Percentiles rank a stretch among this genome's conserved stretches.
Evolutionary conservation across 2,329 filamentous ascomycete species (phyloP).

Genomic region (Alternaria sp.): DNA sequence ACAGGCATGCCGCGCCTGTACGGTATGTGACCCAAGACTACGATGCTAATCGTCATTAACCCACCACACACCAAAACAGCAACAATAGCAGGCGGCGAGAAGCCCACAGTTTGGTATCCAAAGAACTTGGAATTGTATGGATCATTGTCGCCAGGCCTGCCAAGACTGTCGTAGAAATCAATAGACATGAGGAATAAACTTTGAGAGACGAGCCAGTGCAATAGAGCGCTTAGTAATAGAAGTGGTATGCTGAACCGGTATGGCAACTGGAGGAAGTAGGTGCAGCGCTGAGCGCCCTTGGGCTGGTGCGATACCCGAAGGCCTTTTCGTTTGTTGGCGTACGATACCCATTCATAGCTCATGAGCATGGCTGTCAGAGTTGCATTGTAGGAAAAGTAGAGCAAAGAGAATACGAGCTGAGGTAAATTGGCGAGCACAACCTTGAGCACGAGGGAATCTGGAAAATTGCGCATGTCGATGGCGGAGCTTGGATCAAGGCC

Average conservation of each 20-base stretch:
- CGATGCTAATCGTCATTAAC: no score
- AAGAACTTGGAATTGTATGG: no score
- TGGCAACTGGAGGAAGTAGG: neutral
- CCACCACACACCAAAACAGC: no score
- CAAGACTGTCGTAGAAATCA: constrained; percentile 39
- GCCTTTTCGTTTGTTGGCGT: neutral
- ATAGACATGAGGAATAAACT: neutral
- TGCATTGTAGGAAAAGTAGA: neutral
- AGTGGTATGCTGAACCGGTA: neutral
- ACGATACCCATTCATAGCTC: neutral
- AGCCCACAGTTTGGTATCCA: no score
- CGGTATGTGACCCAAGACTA: no score
- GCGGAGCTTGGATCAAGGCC: no score
- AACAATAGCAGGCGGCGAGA: no score
- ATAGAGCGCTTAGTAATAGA: neutral
- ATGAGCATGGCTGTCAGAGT: no score
- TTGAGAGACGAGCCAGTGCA: neutral
- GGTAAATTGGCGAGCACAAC: neutral
- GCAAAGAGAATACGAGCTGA: neutral
- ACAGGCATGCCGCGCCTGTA: no score
- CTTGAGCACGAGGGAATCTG: no score
- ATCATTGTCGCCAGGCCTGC: no score
- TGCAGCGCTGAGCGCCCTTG: neutral
- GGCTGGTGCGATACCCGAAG: neutral
- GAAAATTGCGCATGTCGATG: no score